Conservation (phyloP, 768 basidiomycete genomes). For the Russula lepida region DNA sequence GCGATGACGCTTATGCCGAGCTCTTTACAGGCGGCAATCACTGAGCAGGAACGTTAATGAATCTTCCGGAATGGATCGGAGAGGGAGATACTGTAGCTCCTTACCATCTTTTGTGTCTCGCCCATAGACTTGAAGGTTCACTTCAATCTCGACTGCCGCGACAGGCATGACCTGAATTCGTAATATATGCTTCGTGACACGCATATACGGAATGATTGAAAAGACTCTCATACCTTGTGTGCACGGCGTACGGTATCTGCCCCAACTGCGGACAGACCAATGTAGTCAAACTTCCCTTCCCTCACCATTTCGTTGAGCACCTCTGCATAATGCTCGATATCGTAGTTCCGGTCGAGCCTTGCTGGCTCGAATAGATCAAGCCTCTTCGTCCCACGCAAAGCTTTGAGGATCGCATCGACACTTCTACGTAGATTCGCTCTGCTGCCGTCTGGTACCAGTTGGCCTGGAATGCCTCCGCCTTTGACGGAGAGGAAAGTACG, state of each 20-base stretch:
- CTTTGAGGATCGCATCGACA: constrained; percentile 35
- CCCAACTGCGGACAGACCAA: constrained; percentile 49
- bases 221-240: constrained; percentile 31
- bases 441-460: constrained; percentile 26
- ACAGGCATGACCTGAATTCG: constrained; percentile 25
- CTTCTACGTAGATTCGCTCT: constrained; percentile 40
- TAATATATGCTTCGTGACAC: background rate
- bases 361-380: constrained; percentile 55
- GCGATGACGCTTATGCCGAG: constrained; percentile 48
- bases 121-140: constrained; percentile 54
- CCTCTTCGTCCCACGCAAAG: constrained; percentile 43
- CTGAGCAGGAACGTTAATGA: constrained; percentile 23
- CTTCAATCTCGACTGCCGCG: constrained; percentile 56
- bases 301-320: constrained; percentile 39
- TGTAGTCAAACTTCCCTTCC: constrained; percentile 51
- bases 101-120: constrained; percentile 40
- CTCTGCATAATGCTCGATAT: constrained; percentile 40
- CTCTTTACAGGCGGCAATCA: constrained; percentile 45
- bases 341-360: constrained; percentile 36
- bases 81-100: background rate
- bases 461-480: constrained; percentile 22
- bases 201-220: constrained; percentile 23
- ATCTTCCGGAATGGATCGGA: background rate
- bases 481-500: constrained; percentile 44
- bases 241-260: constrained; percentile 39